These are phyloP conservation scores for Sphagnum fallax DNA, from an alignment of 228 moss, liverwort and hornwort species.

Conservation along the genomic window DNA sequence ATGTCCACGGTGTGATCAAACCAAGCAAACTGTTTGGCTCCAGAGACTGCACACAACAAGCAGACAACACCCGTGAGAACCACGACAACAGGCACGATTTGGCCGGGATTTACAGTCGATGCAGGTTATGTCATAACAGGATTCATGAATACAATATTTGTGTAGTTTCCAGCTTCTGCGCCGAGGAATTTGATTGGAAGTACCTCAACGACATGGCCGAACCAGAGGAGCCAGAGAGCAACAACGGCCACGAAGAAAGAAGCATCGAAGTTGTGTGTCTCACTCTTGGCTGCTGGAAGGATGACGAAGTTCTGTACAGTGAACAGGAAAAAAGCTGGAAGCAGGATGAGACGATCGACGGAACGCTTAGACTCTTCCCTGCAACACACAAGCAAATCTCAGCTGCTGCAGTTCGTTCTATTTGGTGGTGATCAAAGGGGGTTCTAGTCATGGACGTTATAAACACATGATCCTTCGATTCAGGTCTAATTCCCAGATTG, in stretches of 20 bases:
- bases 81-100: neutral
- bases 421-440: neutral
- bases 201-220: conserved; percentile 45
- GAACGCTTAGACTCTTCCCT: conserved; percentile 56
- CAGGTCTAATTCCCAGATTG: too few relatives aligned
- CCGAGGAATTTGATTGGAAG: neutral
- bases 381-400: neutral
- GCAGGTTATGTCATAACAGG: neutral
- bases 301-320: conserved; percentile 51
- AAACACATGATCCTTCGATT: too few relatives aligned
- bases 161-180: neutral
- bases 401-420: neutral
- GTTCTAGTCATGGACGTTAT: neutral
- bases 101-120: neutral
- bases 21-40: conserved; percentile 44
- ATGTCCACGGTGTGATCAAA: conserved; percentile 62
- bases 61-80: neutral
- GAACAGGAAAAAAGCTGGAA: conserved; percentile 68
- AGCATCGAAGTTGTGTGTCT: conserved; percentile 27
- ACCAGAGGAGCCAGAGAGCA: conserved; percentile 66
- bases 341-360: conserved; percentile 41
- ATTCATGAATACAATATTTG: neutral
- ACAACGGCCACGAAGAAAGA: conserved; percentile 50
- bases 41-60: conserved; percentile 20
- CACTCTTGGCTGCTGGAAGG: conserved; percentile 18